phyloP scores from a whole-genome alignment of 2,329 filamentous ascomycete species.

The Colletotrichum sp. region DNA sequence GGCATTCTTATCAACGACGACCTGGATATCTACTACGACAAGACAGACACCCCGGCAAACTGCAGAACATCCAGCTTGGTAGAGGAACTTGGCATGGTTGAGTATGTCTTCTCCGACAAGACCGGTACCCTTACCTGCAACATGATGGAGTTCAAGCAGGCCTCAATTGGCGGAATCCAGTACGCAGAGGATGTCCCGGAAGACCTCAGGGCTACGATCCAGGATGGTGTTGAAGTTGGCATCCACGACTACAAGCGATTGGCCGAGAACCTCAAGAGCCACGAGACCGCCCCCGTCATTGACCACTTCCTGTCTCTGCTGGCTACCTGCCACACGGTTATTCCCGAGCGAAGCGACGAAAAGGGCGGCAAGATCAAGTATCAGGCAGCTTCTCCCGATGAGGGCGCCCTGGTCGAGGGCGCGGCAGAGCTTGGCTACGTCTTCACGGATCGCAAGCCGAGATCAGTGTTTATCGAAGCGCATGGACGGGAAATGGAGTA shows the following conservation, averaged over 20 bases:
- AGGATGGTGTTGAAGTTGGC: slow-evolving; percentile 78
- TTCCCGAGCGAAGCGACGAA: slow-evolving; percentile 84
- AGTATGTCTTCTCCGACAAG: slow-evolving; percentile 98
- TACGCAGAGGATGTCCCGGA: slow-evolving; percentile 93
- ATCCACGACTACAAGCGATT: slow-evolving; percentile 86
- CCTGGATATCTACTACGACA: slow-evolving; percentile 96
- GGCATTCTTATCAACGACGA: slow-evolving; percentile 98
- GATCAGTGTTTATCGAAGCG: slow-evolving; percentile 82
- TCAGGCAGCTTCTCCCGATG: slow-evolving; percentile 95
- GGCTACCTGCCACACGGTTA: slow-evolving; percentile 94
- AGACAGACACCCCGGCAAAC: slow-evolving; percentile 92
- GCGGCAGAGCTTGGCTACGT: slow-evolving; percentile 85
- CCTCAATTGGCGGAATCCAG: slow-evolving; percentile 89
- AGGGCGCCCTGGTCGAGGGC: slow-evolving; percentile 94
- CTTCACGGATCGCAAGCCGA: slow-evolving; percentile 89
- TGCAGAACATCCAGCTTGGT: slow-evolving; percentile 96
- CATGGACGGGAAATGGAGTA: slow-evolving; percentile 79
- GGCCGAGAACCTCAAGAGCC: slow-evolving; percentile 68
- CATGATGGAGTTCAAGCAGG: slow-evolving; percentile 98
- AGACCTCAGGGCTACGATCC: slow-evolving; percentile 80
- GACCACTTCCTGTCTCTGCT: slow-evolving; percentile 88
- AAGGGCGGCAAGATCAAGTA: slow-evolving; percentile 88
- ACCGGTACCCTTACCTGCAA: slow-evolving; percentile 98
- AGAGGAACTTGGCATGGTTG: slow-evolving; percentile 96
- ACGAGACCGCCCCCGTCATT: slow-evolving; percentile 56